Conservation (phyloP, 2,329 filamentous ascomycete genomes). For the Arthrobotrys conoides region DNA sequence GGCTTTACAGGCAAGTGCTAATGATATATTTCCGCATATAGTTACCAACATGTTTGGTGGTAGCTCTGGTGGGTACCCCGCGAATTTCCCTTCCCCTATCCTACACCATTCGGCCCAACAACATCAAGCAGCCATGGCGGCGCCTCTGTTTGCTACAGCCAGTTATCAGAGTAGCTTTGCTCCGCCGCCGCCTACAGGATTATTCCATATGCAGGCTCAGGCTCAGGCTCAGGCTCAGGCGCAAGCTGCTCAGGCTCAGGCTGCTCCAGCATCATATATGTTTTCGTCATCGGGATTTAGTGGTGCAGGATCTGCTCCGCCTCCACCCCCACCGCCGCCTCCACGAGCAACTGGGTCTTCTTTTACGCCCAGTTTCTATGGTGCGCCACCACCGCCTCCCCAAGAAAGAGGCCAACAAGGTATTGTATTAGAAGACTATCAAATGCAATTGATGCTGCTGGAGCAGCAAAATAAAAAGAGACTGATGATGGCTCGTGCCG, state of each 20-base stretch:
- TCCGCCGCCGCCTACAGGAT: neutral
- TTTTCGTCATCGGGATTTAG: too few relatives aligned
- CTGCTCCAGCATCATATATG: too few relatives aligned
- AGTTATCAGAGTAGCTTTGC: too few relatives aligned
- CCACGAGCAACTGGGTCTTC: too few relatives aligned
- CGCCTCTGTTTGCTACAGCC: too few relatives aligned
- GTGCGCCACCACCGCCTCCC: too few relatives aligned
- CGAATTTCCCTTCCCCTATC: neutral
- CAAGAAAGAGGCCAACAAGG: neutral
- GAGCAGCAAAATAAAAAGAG: conserved; percentile 63
- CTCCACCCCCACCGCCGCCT: too few relatives aligned
- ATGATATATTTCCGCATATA: neutral
- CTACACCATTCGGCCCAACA: neutral
- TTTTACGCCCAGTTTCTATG: too few relatives aligned
- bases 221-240: too few relatives aligned
- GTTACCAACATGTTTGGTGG: conserved; percentile 24
- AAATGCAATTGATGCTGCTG: conserved; percentile 62
- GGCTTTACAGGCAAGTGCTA: neutral
- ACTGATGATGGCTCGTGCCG: conserved; percentile 54
- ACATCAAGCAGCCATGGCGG: neutral
- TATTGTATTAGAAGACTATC: conserved; percentile 59
- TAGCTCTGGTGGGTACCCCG: conserved; percentile 18
- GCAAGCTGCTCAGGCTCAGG: too few relatives aligned
- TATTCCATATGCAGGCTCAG: too few relatives aligned
- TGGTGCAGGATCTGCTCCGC: too few relatives aligned